Evolutionary conservation across 768 basidiomycete species (phyloP), one percentile per base, ranked within the genome.

Genomic region (Dictyophora rubrovolvata): DNA sequence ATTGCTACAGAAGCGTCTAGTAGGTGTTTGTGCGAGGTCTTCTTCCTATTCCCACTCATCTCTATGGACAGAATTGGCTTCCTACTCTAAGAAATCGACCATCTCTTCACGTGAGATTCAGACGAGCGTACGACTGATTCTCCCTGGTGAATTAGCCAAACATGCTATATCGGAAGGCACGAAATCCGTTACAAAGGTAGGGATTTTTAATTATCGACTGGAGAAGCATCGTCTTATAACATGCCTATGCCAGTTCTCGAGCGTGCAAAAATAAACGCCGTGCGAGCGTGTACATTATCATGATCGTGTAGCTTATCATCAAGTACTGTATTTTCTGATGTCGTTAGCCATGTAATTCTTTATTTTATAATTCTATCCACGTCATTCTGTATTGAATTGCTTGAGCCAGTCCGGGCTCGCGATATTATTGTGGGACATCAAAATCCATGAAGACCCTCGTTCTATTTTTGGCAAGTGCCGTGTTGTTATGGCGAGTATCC

Each of bases 41-140:
- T 16, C 36, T 47, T 61, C 8, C 59, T 46, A 34, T 16, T 34
- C 42, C 60, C 2, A 54, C 53, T 42, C 16, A 28, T 28, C 28
- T 28, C 28, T 7, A 28, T 7, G 4, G 28, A 28, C 2, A 91
- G 93, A 95, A 78, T 87, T 98, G 65, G 94, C 95, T 47, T 80
- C 91, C 1, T 97, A 97, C 79, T 96, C 94, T 64, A 95, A 96
- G 79, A 95, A 95, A 75, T 96, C 95, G 8, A 98, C 94, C 35
- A 97, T 98, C 71, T 96, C 95, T 46, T 96, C 93, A 54, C 92
- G 94, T 63, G 94, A 98, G 75, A 97, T 97, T 65, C 94, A 98
- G 73, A 98, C 95, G 37, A 83, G 93, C 48, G 96, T 98, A 55
- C 89, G 95, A 63, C 83, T 97, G 57, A 95, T 99, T 73, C 87